Conservation (phyloP, 1,139 yeast genomes). For the Hyphopichia buzzinii region DNA sequence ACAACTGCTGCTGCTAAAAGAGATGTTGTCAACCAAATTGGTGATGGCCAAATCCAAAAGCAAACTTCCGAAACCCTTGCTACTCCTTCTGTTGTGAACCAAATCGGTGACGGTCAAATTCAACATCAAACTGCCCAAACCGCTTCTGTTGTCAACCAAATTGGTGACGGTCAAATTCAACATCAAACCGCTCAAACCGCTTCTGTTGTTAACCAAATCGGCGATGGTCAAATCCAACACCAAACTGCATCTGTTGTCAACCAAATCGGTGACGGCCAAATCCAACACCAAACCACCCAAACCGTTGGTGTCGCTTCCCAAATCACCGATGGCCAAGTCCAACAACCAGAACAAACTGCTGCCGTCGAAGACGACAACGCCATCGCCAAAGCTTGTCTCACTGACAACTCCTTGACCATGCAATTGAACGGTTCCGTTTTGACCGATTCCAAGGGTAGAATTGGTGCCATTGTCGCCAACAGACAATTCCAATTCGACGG, state of each 20-base stretch:
- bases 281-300: conserved; percentile 52
- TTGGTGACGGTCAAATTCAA: conserved; percentile 47
- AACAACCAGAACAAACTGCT: conserved; percentile 18
- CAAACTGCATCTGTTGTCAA: conserved; percentile 41
- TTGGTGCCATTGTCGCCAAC: conserved; percentile 82
- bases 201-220: conserved; percentile 32
- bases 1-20: conserved; percentile 20
- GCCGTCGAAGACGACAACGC: conserved; percentile 10
- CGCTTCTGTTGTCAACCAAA: conserved; percentile 38
- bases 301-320: conserved; percentile 20
- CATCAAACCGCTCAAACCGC: conserved; percentile 28
- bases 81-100: conserved; percentile 27
- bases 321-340: conserved; percentile 34
- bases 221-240: conserved; percentile 42
- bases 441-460: conserved; percentile 64
- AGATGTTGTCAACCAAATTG: conserved; percentile 28
- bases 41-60: conserved; percentile 17
- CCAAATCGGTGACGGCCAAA: conserved; percentile 63
- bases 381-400: conserved; percentile 43
- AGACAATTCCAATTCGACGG: conserved; percentile 88
- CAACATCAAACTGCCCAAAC: conserved; percentile 27
- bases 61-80: conserved; percentile 20
- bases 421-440: conserved; percentile 51
- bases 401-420: conserved; percentile 54
- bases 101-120: conserved; percentile 37